Base-by-base conservation (phyloP, 78 protist species). In the Pigoraptor vietnamica region DNA sequence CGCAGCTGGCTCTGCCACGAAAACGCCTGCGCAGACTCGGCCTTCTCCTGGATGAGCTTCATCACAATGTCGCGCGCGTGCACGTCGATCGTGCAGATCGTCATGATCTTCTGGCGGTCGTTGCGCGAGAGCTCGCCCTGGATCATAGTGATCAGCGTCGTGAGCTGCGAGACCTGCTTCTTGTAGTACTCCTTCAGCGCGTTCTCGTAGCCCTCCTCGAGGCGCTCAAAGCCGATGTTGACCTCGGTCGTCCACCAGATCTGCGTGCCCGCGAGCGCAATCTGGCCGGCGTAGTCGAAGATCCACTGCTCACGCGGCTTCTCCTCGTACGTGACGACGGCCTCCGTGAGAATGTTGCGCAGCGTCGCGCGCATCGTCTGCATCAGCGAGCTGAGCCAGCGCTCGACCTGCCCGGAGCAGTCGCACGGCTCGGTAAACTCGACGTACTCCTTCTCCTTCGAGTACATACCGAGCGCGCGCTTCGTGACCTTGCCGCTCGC, bases 1-100 rank as follows among this genome's bases (percentile, higher is more conserved):
- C 96, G 93, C 39, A 97, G 96, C 92, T 97, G 98, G n/a, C 95
- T 91, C 92, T 94, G 95, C 99, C 99, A 97, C 82, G 82, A 93
- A 90, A 97, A 97, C 39, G 48, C 56, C 35, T 48, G 81, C 24
- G 90, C 37, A 37, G 37, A 36, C 83, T 96, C 96, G n/a, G 67
- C 91, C 81, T 86, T 89, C 14, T 90, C 92, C 1, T 40, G 91
- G 84, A 97, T 95, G 34, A 97, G 88, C 82, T 86, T 81, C 36
- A 24, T 0, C 21, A 96, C 95, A 2, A 97, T 95, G 84, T 97
- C 99, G 37, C 99, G 95, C 14, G 94, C 83, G 88, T 97, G 99
- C 88, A 96, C 97, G 35, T 96, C 98, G 86, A 96, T 79, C 40
- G 98, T 97, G 93, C 95, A 88, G 81, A 96, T 36, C 79, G 96